Evolutionary conservation across 257 asterid species (phyloP), one percentile per base, ranked within the genome.

Genomic region (Vinca minor): DNA sequence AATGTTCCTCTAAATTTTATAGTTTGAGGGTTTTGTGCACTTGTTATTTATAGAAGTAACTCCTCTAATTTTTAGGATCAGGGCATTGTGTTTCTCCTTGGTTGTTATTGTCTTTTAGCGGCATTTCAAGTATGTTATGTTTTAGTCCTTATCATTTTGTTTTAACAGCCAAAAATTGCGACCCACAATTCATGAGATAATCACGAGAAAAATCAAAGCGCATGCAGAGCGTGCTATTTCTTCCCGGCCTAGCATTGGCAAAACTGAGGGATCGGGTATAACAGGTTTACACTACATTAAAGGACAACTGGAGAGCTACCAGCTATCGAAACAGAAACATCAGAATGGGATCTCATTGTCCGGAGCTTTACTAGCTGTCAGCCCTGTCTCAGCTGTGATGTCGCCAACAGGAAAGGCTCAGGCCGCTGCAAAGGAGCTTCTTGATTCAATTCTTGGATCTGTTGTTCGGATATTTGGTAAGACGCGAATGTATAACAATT

Each of bases 371-470:
- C 75, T 79, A 74, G 85, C 99, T 14, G 92, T 76, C 64, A 89
- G 99, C 78, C 99, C 97, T 35, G 97, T 93, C 71, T 89, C 97
- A 52, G 77, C 85, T 61, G 85, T 81, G 63, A 92, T 92, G 98
- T 85, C 95, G 74, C 99, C 99, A 61, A 63, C 81, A 21, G 99
- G 99, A 74, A 76, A 85, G 74, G 99, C 94, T 48, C 99, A 93
- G 76, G 73, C 82, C 70, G 82, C 95, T 74, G 94, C 91, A 29
- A 82, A 77, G 78, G 96, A 89, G 71, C 91, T 93, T 67, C 96
- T 93, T 74, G 95, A 93, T 81, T 84, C 92, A 32, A 63, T 86
- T 70, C 73, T 93, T 76, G 99, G 89, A 59, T 75, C 84, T 55
- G 82, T 83, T 69, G 87, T 89, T 78, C 81, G 89, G 65, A 79